phyloP scores from a whole-genome alignment of 2,329 filamentous ascomycete genomes.

The Cercospora janseana region DNA sequence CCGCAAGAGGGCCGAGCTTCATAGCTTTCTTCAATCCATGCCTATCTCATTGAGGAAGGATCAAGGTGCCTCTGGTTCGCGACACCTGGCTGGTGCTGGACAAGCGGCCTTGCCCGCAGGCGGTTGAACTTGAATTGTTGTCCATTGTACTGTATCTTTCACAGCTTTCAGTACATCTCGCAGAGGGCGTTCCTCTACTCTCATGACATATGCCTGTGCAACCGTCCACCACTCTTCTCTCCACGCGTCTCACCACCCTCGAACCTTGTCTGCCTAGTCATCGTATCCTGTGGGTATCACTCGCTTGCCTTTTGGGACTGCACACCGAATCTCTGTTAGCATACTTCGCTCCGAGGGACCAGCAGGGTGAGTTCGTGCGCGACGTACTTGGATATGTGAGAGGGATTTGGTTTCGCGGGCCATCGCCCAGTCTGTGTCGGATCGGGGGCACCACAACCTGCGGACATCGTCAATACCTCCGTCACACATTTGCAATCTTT shows the following conservation, averaged over 20 bases:
- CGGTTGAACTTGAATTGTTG: not conserved
- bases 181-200: not conserved
- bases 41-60: no score
- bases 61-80: no score
- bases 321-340: not conserved
- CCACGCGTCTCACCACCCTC: not conserved
- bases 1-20: no score
- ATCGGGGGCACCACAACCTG: constrained; percentile 68
- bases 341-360: not conserved
- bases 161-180: not conserved
- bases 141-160: not conserved
- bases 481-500: not conserved
- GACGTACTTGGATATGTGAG: constrained; percentile 91
- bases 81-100: no score
- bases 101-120: not conserved
- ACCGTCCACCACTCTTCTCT: not conserved
- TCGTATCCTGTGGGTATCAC: constrained; percentile 49
- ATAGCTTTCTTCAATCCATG: no score
- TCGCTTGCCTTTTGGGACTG: constrained; percentile 50
- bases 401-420: constrained; percentile 69
- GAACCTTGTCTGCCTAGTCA: constrained; percentile 34
- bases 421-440: constrained; percentile 69
- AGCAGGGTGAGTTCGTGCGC: no score
- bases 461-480: constrained; percentile 5
- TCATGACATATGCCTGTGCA: not conserved